Percentiles rank a stretch among this genome's conserved stretches.
These are phyloP conservation scores for Cladosporium sp. DNA, from an alignment of 2,329 filamentous ascomycete species.

Conservation along the genomic window DNA sequence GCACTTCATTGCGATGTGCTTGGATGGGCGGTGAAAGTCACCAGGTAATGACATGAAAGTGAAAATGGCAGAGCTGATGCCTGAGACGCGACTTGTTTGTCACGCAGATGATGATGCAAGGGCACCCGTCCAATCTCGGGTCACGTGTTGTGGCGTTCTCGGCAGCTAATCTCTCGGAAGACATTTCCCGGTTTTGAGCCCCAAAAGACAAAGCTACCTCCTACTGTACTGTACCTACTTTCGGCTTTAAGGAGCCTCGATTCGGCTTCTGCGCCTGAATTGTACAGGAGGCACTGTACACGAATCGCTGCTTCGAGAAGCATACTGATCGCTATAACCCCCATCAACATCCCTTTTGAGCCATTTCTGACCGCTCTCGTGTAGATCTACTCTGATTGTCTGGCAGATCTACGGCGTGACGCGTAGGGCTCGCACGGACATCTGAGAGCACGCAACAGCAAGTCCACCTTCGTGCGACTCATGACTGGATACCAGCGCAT, in stretches of 20 bases:
- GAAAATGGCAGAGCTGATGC: background rate
- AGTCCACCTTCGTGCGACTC: background rate
- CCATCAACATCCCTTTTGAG: too few species aligned
- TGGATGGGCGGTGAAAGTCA: background rate
- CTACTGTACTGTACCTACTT: background rate
- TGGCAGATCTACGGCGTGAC: background rate
- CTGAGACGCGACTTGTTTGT: background rate
- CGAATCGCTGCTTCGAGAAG: background rate
- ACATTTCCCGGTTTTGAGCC: background rate
- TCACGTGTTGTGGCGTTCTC: background rate
- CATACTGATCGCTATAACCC: background rate
- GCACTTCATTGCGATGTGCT: background rate
- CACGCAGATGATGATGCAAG: background rate
- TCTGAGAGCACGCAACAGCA: background rate
- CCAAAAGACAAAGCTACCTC: background rate
- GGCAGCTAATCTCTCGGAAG: background rate
- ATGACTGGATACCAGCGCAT: background rate
- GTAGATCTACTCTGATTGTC: background rate
- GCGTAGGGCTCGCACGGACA: background rate
- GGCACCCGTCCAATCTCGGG: background rate
- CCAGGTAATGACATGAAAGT: background rate
- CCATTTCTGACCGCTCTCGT: background rate
- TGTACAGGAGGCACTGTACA: background rate
- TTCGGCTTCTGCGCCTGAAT: background rate
- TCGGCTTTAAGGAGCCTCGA: background rate